Evolutionary conservation across 495 filamentous ascomycete genomes (phyloP), one percentile per base, ranked within the genome.

Genomic region (Niebla homalea): DNA sequence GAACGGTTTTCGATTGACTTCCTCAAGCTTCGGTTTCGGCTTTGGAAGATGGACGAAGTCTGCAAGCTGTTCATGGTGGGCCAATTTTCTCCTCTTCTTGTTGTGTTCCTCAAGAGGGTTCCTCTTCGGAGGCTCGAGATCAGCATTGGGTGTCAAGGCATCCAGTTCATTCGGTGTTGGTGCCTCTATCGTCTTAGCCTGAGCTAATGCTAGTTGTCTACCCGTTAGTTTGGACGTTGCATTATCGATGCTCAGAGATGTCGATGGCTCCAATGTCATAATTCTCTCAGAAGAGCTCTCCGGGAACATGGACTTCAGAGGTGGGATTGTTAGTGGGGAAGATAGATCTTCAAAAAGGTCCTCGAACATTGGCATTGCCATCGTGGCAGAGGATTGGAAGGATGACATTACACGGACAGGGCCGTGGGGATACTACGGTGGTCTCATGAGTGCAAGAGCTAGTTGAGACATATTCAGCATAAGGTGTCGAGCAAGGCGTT

Each of bases 41-140:
- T 53, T 58, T 6, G 72, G 73, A 22, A 75, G 52, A 43, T 75
- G 72, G 39, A 75, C 58, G 57, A 74, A 70, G 49, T 76, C 73
- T 19, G 67, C 59, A 43, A 75, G 70, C 8, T 67, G 63, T 40
- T 77, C 73, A 29, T 54, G 43, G 37, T 69, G 64, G 7, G 65
- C 51, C 7, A 58, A 43, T 43, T 58, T 55, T 35, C 51, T 43
- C 72, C 71, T 53, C 46, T 65, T 71, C 55, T 64, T 67, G 7
- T 59, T 61, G 32, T 64, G 61, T 19, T 62, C 59, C 35, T 65
- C 59, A 48, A 62, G 64, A 23, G 63, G 53, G 48, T 62, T 63
- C 41, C 67, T 68, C 14, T 66, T 60, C 39, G 62, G 62, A 3
- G 62, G 66, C 38, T 66, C 48, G 62, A 22, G 64, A 53, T 37